Evolutionary conservation across 2,329 filamentous ascomycete genomes (phyloP).

Genomic region (Stenocarpella maydis): DNA sequence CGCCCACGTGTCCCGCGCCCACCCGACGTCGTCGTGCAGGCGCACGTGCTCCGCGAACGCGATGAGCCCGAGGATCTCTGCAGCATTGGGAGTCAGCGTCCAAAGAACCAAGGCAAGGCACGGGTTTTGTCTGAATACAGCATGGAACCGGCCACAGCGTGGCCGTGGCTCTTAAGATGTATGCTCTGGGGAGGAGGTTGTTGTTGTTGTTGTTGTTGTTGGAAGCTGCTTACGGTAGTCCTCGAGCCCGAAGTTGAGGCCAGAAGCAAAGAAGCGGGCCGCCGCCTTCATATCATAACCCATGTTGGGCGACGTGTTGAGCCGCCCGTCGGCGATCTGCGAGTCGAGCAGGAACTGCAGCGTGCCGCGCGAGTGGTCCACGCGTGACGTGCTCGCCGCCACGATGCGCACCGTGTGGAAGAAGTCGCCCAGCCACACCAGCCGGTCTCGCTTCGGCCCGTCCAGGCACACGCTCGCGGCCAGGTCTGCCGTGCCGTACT

Average conservation of each 20-base stretch:
- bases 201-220: too few species aligned
- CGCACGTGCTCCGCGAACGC: slow-evolving; percentile 36
- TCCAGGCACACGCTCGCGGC: slow-evolving; percentile 49
- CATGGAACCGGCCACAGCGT: too few species aligned
- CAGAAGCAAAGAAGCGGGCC: not conserved
- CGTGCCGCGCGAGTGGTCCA: slow-evolving; percentile 47
- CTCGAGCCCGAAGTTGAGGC: slow-evolving; percentile 15
- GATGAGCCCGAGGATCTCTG: slow-evolving; percentile 37
- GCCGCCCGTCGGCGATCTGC: slow-evolving; percentile 12
- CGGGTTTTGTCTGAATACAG: too few species aligned
- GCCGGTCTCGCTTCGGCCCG: slow-evolving; percentile 51
- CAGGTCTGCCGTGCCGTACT: slow-evolving; percentile 48
- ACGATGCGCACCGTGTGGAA: slow-evolving; percentile 51
- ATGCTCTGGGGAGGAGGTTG: too few species aligned
- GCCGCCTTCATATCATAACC: slow-evolving; percentile 7
- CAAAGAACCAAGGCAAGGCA: too few species aligned
- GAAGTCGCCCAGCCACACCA: slow-evolving; percentile 53
- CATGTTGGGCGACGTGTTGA: slow-evolving; percentile 8
- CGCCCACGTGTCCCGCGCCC: slow-evolving; percentile 34
- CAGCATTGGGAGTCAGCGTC: too few species aligned
- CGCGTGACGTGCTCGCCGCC: slow-evolving; percentile 46
- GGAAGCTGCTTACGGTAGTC: too few species aligned
- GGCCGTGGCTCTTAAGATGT: too few species aligned
- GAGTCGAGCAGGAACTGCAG: slow-evolving; percentile 43
- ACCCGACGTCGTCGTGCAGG: slow-evolving; percentile 32